phyloP scores from a whole-genome alignment of 148 eudicot genomes.

The Beta vulgaris region DNA sequence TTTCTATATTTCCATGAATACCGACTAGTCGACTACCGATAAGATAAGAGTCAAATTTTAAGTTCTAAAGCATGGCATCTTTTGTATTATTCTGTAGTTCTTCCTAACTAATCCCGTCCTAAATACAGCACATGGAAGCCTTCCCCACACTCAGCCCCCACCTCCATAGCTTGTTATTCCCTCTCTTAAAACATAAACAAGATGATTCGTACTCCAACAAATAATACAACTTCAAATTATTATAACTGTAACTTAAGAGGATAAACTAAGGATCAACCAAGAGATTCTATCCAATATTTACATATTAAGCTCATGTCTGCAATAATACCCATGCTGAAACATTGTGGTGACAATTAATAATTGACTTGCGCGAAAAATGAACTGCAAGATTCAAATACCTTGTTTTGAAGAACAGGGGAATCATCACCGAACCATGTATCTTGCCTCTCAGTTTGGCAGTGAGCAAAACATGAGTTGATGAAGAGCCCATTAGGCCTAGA shows the following conservation, averaged over 20 bases:
- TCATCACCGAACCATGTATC: conserved; percentile 96
- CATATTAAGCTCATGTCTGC: neutral
- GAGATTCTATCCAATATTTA: neutral
- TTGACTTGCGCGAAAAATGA: neutral
- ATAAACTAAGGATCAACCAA: neutral
- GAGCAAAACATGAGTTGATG: conserved; percentile 92
- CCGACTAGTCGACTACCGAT: conserved; percentile 25
- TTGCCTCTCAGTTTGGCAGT: conserved; percentile 98
- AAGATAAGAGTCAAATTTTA: conserved; percentile 25
- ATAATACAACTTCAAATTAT: conserved; percentile 5
- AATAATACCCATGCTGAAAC: neutral
- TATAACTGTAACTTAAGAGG: neutral
- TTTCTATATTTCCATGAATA: neutral
- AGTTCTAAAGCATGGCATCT: conserved; percentile 24
- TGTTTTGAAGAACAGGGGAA: conserved; percentile 65
- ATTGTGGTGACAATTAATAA: neutral
- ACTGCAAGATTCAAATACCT: conserved; percentile 44
- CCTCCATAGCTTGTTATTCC: neutral
- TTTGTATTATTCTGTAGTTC: conserved; percentile 23
- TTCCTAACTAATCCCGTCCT: conserved; percentile 24
- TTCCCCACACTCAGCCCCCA: conserved; percentile 25
- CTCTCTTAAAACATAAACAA: conserved; percentile 2
- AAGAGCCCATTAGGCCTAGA: conserved; percentile 68
- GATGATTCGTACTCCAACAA: conserved; percentile 1
- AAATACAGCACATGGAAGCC: conserved; percentile 31